Evolutionary conservation across 306 rosid species (phyloP).

Genomic region (Prunus mume): DNA sequence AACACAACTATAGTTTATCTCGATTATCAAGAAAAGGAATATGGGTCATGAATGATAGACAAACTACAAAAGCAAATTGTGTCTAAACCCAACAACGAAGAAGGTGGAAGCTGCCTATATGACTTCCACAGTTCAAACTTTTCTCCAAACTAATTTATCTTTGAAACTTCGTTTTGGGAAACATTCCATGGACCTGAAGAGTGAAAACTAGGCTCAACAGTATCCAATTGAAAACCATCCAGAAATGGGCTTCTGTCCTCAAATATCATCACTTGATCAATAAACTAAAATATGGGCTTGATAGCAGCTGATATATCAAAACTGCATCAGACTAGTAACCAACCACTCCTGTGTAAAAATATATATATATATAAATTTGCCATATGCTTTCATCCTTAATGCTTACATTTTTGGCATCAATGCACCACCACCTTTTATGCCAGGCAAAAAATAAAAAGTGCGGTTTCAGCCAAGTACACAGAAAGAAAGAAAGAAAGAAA

Average conservation of each 20-base stretch:
- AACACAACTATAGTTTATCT: not conserved
- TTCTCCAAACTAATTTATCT: too few species aligned
- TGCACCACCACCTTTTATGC: not conserved
- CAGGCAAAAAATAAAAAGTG: not conserved
- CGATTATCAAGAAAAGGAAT: not conserved
- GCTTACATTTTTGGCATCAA: not conserved
- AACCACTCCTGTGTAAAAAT: not conserved
- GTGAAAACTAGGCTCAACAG: too few species aligned
- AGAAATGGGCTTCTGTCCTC: not conserved
- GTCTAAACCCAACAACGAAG: not conserved
- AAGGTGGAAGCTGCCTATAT: not conserved
- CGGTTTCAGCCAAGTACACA: not conserved
- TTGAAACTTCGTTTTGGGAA: too few species aligned
- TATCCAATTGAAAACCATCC: not conserved
- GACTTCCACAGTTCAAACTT: not conserved
- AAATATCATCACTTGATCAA: not conserved
- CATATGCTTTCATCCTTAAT: not conserved
- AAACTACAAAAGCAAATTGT: not conserved
- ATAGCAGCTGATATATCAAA: not conserved
- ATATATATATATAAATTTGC: not conserved
- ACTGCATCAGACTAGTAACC: not conserved
- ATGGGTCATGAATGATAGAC: not conserved
- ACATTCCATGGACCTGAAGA: too few species aligned
- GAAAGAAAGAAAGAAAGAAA: slow-evolving; percentile 20
- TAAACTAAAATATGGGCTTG: not conserved